These are phyloP conservation scores for Przewalskia tangutica DNA, from an alignment of 257 asterid species.

Conservation along the genomic window DNA sequence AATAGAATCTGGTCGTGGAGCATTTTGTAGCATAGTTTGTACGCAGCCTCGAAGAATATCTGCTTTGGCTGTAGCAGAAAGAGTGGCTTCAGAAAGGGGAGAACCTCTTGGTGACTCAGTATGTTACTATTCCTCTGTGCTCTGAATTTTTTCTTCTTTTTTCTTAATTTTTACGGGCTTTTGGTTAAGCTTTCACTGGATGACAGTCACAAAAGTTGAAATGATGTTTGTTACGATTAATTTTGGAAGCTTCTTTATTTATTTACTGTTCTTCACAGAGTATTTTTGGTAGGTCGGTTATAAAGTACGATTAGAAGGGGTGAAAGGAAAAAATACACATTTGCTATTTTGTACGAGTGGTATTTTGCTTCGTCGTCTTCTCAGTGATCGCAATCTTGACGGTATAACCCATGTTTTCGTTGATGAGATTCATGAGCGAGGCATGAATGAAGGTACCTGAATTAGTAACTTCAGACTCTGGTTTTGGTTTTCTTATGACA, in stretches of 20 bases:
- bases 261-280: slow-evolving; percentile 25
- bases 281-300: slow-evolving; percentile 73
- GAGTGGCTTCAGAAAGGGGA: slow-evolving; percentile 96
- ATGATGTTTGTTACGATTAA: background rate
- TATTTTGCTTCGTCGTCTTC: slow-evolving; percentile 87
- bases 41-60: slow-evolving; percentile 98
- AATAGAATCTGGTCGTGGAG: slow-evolving; percentile 97
- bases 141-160: background rate
- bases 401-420: slow-evolving; percentile 91
- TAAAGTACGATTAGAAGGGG: slow-evolving; percentile 95
- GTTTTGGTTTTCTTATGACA: slow-evolving; percentile 4
- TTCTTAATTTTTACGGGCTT: background rate
- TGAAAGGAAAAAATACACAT: slow-evolving; percentile 89
- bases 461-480: slow-evolving; percentile 9
- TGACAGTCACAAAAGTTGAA: background rate
- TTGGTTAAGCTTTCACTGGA: background rate
- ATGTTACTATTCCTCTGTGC: slow-evolving; percentile 32
- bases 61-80: slow-evolving; percentile 90
- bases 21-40: slow-evolving; percentile 91
- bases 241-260: slow-evolving; percentile 18
- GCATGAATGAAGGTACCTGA: slow-evolving; percentile 93
- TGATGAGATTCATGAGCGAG: slow-evolving; percentile 98
- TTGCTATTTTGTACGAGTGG: slow-evolving; percentile 97
- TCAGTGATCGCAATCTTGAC: slow-evolving; percentile 80
- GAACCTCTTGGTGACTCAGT: slow-evolving; percentile 98